Percentiles rank a stretch among this genome's conserved stretches.
phyloP scores from a whole-genome alignment of 78 protist genomes.

The Polysphondylium violaceum region DNA sequence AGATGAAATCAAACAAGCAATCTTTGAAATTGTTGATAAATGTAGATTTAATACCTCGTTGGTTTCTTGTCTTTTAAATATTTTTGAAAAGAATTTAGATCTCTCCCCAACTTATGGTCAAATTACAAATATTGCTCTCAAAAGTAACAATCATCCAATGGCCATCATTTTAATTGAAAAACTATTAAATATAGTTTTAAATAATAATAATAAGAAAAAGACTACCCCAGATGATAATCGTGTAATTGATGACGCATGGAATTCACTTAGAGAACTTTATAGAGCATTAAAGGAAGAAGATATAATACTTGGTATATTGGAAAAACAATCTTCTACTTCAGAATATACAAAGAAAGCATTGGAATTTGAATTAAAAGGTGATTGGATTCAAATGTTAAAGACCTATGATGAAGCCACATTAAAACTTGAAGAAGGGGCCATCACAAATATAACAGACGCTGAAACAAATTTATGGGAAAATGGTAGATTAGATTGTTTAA shows the following conservation, averaged over 20 bases:
- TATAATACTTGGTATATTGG: conserved; percentile 64
- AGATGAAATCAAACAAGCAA: conserved; percentile 6
- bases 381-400: conserved; percentile 54
- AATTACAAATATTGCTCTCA: neutral
- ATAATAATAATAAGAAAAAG: neutral
- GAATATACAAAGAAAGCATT: conserved; percentile 39
- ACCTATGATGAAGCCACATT: conserved; percentile 63
- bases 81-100: conserved; percentile 62
- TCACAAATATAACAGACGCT: conserved; percentile 12
- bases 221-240: neutral
- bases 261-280: conserved; percentile 65
- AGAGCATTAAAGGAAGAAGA: conserved; percentile 72
- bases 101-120: conserved; percentile 34
- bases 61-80: conserved; percentile 11
- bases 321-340: conserved; percentile 2
- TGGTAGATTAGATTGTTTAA: conserved; percentile 73
- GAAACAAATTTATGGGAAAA: conserved; percentile 82
- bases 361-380: conserved; percentile 60
- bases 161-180: conserved; percentile 55
- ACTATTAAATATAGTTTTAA: neutral
- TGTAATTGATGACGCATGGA: conserved; percentile 43
- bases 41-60: conserved; percentile 17
- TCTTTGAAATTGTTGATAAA: neutral
- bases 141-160: conserved; percentile 72
- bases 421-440: conserved; percentile 32